Conservation (phyloP, 345 rosid species). For the Toxicodendron radicans region DNA sequence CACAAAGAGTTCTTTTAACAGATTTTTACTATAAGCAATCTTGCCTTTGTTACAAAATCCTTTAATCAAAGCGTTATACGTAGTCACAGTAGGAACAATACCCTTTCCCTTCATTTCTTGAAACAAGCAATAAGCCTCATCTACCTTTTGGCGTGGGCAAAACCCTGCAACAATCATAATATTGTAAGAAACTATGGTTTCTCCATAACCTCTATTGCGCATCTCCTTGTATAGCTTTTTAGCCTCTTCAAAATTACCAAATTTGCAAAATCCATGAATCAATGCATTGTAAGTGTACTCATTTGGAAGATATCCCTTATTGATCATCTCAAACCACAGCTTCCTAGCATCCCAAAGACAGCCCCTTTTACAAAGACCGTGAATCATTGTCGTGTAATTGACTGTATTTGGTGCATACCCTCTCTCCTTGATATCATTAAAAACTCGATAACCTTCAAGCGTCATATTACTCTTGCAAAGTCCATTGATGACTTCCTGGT, state of each 20-base stretch:
- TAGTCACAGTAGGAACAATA: conserved; percentile 38
- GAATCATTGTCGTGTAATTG: conserved; percentile 49
- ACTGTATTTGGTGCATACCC: conserved; percentile 46
- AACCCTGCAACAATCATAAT: conserved; percentile 44
- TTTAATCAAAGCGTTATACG: conserved; percentile 47
- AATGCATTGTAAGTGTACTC: conserved; percentile 38
- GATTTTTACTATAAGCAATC: conserved; percentile 27
- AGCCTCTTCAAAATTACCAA: conserved; percentile 36
- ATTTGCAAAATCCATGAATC: conserved; percentile 38
- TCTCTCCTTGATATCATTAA: conserved; percentile 52
- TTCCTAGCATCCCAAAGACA: conserved; percentile 36
- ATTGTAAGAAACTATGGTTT: conserved; percentile 47
- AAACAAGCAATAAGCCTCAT: conserved; percentile 51
- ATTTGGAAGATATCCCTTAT: conserved; percentile 41
- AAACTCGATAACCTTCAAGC: conserved; percentile 39
- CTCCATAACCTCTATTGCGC: conserved; percentile 43
- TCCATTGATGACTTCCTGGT: conserved; percentile 49
- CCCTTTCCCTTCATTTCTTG: conserved; percentile 58
- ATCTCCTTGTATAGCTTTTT: conserved; percentile 37
- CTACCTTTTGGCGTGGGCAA: conserved; percentile 34
- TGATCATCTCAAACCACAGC: conserved; percentile 58
- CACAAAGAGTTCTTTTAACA: conserved; percentile 39
- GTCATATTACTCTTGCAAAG: conserved; percentile 41
- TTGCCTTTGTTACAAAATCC: conserved; percentile 51
- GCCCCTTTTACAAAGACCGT: conserved; percentile 38